Conservation (phyloP, 2,329 filamentous ascomycete genomes). For the Colletotrichum sp. region DNA sequence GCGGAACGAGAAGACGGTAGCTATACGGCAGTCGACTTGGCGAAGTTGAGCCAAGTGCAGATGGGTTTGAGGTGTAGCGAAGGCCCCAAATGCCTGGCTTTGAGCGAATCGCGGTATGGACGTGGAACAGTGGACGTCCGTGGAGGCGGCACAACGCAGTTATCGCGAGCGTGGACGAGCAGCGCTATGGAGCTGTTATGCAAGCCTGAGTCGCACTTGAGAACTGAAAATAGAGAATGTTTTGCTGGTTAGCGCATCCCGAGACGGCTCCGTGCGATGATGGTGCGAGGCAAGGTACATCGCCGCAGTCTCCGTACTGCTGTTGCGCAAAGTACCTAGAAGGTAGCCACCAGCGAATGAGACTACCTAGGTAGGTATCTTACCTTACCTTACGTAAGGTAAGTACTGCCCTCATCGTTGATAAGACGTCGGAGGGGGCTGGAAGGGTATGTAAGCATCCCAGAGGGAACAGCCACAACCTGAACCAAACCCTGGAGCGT, state of each 20-base stretch:
- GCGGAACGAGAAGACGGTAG: not conserved
- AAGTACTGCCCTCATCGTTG: not conserved
- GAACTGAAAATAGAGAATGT: not conserved
- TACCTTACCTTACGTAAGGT: not conserved
- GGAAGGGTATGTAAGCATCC: not conserved
- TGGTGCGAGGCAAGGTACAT: not conserved
- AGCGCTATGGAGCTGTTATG: not conserved
- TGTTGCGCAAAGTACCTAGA: not conserved
- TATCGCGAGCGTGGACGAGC: not conserved
- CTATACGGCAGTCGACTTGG: not conserved
- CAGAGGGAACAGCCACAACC: not conserved
- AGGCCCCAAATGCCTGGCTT: not conserved
- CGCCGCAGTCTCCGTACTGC: not conserved
- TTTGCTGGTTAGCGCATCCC: not conserved
- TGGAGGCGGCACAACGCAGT: not conserved
- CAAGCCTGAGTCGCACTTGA: not conserved
- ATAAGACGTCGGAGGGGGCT: not conserved
- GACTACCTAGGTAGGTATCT: not conserved
- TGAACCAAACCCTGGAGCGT: not conserved
- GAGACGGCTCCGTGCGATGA: not conserved
- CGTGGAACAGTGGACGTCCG: not conserved
- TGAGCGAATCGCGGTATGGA: not conserved
- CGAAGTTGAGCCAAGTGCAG: not conserved
- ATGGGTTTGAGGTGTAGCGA: not conserved
- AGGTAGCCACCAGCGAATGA: not conserved